Evolutionary conservation across 495 filamentous ascomycete species (phyloP).

Genomic region (Baudoinia panamericana): DNA sequence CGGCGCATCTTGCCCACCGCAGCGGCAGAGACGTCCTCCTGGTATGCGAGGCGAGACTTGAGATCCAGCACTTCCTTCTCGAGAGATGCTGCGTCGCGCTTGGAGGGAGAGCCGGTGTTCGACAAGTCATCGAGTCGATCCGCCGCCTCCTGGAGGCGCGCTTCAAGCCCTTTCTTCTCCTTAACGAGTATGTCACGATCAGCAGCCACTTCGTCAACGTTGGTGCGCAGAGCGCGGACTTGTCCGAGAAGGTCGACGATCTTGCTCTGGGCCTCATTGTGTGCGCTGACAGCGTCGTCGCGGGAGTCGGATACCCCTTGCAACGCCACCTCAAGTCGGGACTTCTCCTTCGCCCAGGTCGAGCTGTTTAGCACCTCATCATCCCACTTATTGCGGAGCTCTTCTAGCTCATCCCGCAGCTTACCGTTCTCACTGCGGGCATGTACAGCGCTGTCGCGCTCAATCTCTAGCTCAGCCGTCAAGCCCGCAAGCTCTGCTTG

Average conservation of each 20-base stretch:
- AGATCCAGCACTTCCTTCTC: slow-evolving; percentile 84
- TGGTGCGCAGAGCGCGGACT: slow-evolving; percentile 68
- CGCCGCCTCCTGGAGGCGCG: slow-evolving; percentile 75
- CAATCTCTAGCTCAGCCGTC: slow-evolving; percentile 83
- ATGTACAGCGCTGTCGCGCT: slow-evolving; percentile 69
- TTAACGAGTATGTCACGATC: slow-evolving; percentile 76
- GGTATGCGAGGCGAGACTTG: slow-evolving; percentile 77
- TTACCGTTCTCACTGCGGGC: slow-evolving; percentile 48
- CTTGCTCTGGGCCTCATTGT: slow-evolving; percentile 88
- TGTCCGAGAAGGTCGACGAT: slow-evolving; percentile 85
- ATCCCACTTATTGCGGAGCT: slow-evolving; percentile 93
- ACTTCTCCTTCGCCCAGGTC: slow-evolving; percentile 97
- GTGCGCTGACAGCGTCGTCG: slow-evolving; percentile 82
- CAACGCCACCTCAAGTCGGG: slow-evolving; percentile 77
- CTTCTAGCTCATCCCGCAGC: slow-evolving; percentile 85
- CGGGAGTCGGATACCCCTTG: slow-evolving; percentile 79
- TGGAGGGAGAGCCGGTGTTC: slow-evolving; percentile 68
- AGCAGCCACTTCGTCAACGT: slow-evolving; percentile 70
- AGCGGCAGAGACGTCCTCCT: slow-evolving; percentile 84
- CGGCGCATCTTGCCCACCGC: slow-evolving; percentile 98
- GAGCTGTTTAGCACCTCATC: slow-evolving; percentile 96
- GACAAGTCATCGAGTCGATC: slow-evolving; percentile 78
- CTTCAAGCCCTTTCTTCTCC: slow-evolving; percentile 82
- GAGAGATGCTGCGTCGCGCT: slow-evolving; percentile 81
- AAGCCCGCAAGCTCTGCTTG: slow-evolving; percentile 81